Evolutionary conservation across 2,329 filamentous ascomycete species (phyloP), one percentile per base, ranked within the genome.

Genomic region (Lizonia empirigonia): DNA sequence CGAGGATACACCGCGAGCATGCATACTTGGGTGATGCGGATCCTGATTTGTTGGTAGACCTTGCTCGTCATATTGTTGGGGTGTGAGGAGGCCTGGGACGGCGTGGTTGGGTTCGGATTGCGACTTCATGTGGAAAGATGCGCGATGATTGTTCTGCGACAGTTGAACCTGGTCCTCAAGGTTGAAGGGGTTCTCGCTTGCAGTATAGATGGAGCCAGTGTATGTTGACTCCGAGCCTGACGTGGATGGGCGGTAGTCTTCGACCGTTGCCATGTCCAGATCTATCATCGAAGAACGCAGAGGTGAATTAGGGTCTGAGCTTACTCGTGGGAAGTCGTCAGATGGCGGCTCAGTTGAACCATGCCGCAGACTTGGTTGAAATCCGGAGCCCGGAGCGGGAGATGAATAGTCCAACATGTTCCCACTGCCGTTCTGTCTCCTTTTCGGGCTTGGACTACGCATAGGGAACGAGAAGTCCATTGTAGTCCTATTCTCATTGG

Each of bases 111-210:
- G 73, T 38, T 75, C 73, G 1, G 73, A 75, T 42, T 74, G 72
- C 10, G 71, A 73, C 41, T 75, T 73, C 44, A 66, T 71, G 42
- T 75, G 73, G 40, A 70, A 73, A 0, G 70, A 73, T 18, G 68
- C 65, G 23, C 73, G 71, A 37, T 74, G 69, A 45, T 71, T 74
- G 35, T 67, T 71, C 24, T 72, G 58, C 0, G 71, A 71, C 9
- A 74, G 63, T 24, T 72, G 65, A 7, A 74, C 65, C 45, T 74
- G 73, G 42, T 80, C 76, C 56, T 80, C 78, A 6, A 80, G 72
- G 58, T 80, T 78, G 57, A 80, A 80, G 1, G 78, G 78, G 47
- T 80, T 76, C 4, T 76, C 76, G 44, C 70, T 76, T 30, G 73
- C 72, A 16, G 71, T 75, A 37, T 62, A 63, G 13, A 59, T 62